These are phyloP conservation scores for Podila horticola DNA, from an alignment of 192 early-diverging fungal genomes.

Conservation along the genomic window DNA sequence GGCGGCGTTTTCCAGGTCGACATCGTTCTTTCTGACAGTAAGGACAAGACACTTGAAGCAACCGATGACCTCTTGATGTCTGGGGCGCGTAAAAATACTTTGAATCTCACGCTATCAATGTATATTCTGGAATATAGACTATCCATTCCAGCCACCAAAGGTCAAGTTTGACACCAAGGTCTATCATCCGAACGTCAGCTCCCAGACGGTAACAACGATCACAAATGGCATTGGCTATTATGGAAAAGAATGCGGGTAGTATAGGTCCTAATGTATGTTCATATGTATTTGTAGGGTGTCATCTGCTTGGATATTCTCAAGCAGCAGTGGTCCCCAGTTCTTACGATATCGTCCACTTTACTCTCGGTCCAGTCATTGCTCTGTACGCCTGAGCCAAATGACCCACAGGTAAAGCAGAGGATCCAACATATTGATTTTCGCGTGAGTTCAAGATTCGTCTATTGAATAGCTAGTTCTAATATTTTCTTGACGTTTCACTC, in stretches of 20 bases:
- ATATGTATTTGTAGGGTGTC: conserved; percentile 23
- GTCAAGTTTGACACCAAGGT: conserved; percentile 63
- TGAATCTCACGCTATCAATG: conserved; percentile 2
- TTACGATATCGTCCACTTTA: conserved; percentile 64
- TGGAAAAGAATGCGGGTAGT: too few species aligned
- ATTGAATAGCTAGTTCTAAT: not conserved
- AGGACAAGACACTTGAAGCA: not conserved
- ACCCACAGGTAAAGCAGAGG: conserved; percentile 63
- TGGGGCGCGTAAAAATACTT: not conserved
- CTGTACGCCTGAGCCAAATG: conserved; percentile 61
- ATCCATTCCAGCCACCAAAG: conserved; percentile 62
- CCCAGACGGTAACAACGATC: conserved; percentile 55
- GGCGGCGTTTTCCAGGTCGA: conserved; percentile 50
- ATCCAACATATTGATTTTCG: too few species aligned
- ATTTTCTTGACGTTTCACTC: not conserved
- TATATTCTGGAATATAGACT: conserved; percentile 17
- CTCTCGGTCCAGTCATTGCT: conserved; percentile 61
- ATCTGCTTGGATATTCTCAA: conserved; percentile 72
- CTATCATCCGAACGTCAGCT: conserved; percentile 66
- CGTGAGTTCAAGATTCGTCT: too few species aligned
- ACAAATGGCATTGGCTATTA: too few species aligned
- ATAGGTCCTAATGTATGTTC: too few species aligned
- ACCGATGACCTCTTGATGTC: not conserved
- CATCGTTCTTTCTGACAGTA: conserved; percentile 36
- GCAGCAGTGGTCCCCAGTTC: conserved; percentile 80